Conservation (phyloP, 2,329 filamentous ascomycete genomes). For the Knoxdaviesia proteae region DNA sequence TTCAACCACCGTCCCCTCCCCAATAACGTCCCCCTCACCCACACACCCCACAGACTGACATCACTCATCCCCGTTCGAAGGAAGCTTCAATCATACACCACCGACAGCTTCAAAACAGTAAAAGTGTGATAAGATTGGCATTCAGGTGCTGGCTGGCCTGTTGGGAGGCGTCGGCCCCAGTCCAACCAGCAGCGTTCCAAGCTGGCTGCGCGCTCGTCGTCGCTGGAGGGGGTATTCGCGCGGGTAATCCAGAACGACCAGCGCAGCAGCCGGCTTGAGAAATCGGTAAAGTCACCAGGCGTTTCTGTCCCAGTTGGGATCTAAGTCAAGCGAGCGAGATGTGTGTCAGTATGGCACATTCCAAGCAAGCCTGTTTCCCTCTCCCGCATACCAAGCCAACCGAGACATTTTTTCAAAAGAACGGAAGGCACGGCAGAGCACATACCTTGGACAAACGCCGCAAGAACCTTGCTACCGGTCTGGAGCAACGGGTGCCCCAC, state of each 20-base stretch:
- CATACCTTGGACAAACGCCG: constrained; percentile 85
- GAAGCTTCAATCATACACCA: too few species aligned
- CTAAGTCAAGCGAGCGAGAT: constrained; percentile 16
- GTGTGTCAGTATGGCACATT: not conserved
- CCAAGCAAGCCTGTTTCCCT: not conserved
- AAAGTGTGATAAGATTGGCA: too few species aligned
- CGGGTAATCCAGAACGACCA: not conserved
- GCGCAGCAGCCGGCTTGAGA: not conserved
- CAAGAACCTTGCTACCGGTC: constrained; percentile 91
- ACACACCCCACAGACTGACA: too few species aligned
- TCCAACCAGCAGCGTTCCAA: too few species aligned
- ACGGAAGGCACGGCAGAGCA: constrained; percentile 3
- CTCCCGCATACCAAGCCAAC: not conserved
- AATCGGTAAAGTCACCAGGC: constrained; percentile 41
- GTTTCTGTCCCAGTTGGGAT: constrained; percentile 80
- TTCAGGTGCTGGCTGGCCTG: too few species aligned
- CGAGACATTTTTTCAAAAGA: not conserved
- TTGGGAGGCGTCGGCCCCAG: too few species aligned
- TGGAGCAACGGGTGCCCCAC: constrained; percentile 90
- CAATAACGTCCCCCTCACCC: too few species aligned
- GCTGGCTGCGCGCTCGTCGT: too few species aligned
- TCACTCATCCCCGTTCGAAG: too few species aligned
- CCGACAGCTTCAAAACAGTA: too few species aligned
- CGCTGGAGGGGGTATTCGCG: too few species aligned
- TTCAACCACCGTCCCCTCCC: too few species aligned